Percentiles rank a stretch among this genome's conserved stretches.
Evolutionary conservation across 176 grass and related monocot species (phyloP).

Genomic region (Bonia amplexicaulis): DNA sequence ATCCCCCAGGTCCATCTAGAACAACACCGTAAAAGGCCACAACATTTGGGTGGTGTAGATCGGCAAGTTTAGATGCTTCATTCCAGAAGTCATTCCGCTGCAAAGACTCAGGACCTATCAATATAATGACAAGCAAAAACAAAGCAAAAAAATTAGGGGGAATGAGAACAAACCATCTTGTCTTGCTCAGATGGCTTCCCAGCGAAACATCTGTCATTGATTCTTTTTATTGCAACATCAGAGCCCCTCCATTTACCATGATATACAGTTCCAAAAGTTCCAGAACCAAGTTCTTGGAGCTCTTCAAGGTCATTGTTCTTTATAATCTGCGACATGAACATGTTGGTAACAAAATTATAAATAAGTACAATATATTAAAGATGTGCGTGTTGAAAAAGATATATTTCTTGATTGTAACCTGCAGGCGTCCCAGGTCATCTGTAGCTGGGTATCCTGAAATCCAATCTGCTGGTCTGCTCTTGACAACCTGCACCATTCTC

Average conservation of each 20-base stretch:
- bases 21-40: constrained; percentile 97
- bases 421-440: constrained; percentile 74
- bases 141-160: background rate
- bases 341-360: constrained; percentile 12
- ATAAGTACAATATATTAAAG: background rate
- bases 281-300: constrained; percentile 87
- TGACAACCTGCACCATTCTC: constrained; percentile 44
- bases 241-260: constrained; percentile 99
- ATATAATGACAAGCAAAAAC: background rate
- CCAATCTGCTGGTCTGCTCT: constrained; percentile 48
- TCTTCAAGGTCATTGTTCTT: constrained; percentile 97
- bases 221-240: constrained; percentile 97
- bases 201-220: constrained; percentile 88
- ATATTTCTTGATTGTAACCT: constrained; percentile 54
- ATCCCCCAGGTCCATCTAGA: constrained; percentile 84
- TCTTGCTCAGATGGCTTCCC: constrained; percentile 97
- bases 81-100: constrained; percentile 98
- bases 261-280: constrained; percentile 96
- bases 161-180: constrained; percentile 57
- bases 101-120: constrained; percentile 13
- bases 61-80: constrained; percentile 86
- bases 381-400: background rate
- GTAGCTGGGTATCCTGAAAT: constrained; percentile 45
- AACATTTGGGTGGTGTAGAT: constrained; percentile 93
- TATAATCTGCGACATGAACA: constrained; percentile 67